Base-by-base conservation (phyloP, 352 stramenopile genomes). In the Aphanomyces astaci region DNA sequence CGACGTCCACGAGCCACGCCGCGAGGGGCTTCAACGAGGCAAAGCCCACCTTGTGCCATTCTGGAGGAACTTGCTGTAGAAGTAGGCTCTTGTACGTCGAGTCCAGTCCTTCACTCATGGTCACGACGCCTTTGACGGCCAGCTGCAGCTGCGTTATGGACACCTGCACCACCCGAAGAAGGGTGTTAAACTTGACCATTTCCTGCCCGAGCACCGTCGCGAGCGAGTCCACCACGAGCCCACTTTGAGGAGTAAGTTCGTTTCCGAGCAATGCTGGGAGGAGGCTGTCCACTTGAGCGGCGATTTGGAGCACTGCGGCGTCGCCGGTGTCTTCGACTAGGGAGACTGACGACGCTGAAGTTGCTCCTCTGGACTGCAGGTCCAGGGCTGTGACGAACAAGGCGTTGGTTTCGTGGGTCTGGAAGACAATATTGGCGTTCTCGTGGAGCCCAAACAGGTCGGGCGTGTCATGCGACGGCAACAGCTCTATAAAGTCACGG, bases 381-480 rank as follows among this genome's bases (percentile, higher is more conserved):
- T 22, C 24, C 32, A 73, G 11, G 3, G 72, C 27, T 9, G 62
- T 46, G 31, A 11, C 33, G 10, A 25, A 76, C 70, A 90, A 66
- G 0, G 71, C 73, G 62, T 87, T 66, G 0, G 72, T 77, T 65
- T 90, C 75, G 22, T 90, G 77, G 36, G 78, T 76, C 30, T 89
- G 76, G 57, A 82, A 87, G 31, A 84, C 81, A 30, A 90, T 73
- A 33, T 92, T 84, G 0, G 84, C 86, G 17, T 94, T 94, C 30
- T 82, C 77, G 64, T 94, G 84, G 78, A 94, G 89, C 0, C 84
- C 84, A 74, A 94, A 91, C 19, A 90, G 73, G n/a, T 86, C 79
- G 22, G 84, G 82, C 0, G 72, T 76, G 71, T 5, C 31, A 46
- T 4, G 74, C 5, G 28, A 31, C 0, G 81, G 72, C 19, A 92